Conservation (phyloP, 1,284 basidiomycete species). For the Meira nashicola region DNA sequence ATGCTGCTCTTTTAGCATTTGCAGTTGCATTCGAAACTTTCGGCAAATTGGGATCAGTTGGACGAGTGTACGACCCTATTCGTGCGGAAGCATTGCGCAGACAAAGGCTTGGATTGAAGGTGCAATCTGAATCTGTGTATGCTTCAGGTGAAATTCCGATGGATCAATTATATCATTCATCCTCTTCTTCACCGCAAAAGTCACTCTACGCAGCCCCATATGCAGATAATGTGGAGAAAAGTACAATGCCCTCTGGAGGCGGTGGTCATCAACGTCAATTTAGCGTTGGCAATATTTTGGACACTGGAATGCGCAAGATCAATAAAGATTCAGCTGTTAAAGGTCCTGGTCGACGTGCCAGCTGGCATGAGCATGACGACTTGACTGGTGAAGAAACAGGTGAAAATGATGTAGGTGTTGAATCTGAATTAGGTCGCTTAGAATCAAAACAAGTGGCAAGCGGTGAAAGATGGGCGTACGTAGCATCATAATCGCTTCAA, state of each 20-base stretch:
- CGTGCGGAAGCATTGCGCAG: conserved; percentile 16
- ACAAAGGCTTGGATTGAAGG: background rate
- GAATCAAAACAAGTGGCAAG: conserved; percentile 38
- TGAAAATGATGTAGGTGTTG: conserved; percentile 51
- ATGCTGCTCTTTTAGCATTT: conserved; percentile 24
- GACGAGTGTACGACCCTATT: conserved; percentile 30
- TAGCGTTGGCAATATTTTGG: conserved; percentile 16
- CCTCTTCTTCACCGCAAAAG: background rate
- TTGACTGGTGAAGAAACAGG: conserved; percentile 44
- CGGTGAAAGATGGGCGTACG: conserved; percentile 43
- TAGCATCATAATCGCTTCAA: conserved; percentile 16
- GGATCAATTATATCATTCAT: background rate
- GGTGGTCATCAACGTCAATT: background rate
- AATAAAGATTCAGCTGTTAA: conserved; percentile 16
- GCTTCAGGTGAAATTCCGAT: background rate
- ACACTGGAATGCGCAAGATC: conserved; percentile 12
- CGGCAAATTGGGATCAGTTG: conserved; percentile 46
- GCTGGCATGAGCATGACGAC: conserved; percentile 48
- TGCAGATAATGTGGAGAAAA: background rate
- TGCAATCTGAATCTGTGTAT: background rate
- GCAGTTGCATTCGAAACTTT: conserved; percentile 45
- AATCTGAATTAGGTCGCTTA: conserved; percentile 45
- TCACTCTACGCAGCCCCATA: too few species aligned
- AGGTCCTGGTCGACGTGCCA: conserved; percentile 16
- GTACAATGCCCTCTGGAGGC: too few species aligned